Base-by-base conservation (phyloP, 2,329 filamentous ascomycete genomes). In the Trichoderma aggressivum region DNA sequence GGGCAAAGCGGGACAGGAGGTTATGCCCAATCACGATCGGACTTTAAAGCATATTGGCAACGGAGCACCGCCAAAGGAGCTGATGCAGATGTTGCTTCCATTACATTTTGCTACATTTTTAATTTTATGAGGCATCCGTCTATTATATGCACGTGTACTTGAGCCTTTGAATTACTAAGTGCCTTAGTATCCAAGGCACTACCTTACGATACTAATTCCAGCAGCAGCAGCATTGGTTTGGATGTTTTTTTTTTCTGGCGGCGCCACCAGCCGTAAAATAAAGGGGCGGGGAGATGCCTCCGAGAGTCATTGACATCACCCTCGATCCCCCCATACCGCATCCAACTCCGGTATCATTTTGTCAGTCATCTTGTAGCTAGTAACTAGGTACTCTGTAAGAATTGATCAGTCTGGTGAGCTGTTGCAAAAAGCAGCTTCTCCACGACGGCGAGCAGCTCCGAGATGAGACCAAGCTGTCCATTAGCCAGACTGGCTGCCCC, bases 221-320 rank as follows among this genome's bases (percentile, higher is more conserved):
- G n/a, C 10, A 21, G n/a, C 10, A 21, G 43, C 43, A 50, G n/a
- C 43, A 50, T 50, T 50, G 39, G 39, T 43, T 16, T 43, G 16
- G 39, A 43, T 43, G 18, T 10, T 26, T 18, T 61, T 26, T 18
- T 61, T 24, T 6, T 14, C 11, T 24, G 12, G 39, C 58, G 26
- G 30, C 26, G 24, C 55, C 55, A n/a, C 56, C 56, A 34, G 6
- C 6, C 12, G 53, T 14, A 21, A 34, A 59, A 50, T 30, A 68
- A 59, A 68, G 55, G 65, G 65, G 65, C 55, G 36, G 65, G 65
- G 55, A 34, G 36, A 7, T 28, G 26, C 55, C 39, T 43, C 39
- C 3, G 39, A 34, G 28, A 30, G 43, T 47, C 65, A 47, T 68
- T 68, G 65, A 68, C 65, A 68, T 68, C 65, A 68, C 65, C 28